Base-by-base conservation (phyloP, 495 filamentous ascomycete genomes). In the Talaromyces proteolyticus region DNA sequence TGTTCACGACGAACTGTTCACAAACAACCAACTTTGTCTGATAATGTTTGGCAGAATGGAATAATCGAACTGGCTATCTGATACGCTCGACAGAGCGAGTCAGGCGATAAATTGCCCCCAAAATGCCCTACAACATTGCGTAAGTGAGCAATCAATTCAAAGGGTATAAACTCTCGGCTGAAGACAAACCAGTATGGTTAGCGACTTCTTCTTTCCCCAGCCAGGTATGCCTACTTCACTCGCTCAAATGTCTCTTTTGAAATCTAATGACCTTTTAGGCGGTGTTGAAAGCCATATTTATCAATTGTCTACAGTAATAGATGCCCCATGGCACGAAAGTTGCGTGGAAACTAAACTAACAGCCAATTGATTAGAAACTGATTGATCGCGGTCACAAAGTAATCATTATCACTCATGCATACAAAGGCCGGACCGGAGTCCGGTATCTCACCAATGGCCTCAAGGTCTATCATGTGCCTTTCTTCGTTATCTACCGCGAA, bases 171-270 rank as follows among this genome's bases (percentile, higher is more conserved):
- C n/a, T n/a, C n/a, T n/a, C n/a, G n/a, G n/a, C n/a, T n/a, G 42
- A 64, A 59, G 36, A 47, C 38, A 44, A 40, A n/a, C n/a, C 58
- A 86, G 82, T 42, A 97, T 98, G 93, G 86, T 95, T 75, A 91
- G 92, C 77, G 93, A 98, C 74, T 96, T 92, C 79, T 98, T 98
- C 80, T 98, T 92, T 60, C 93, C 93, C 19, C 94, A 97, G 58
- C 91, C 92, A 38, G 91, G 82, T 81, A 63, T 47, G 66, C 40
- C 18, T n/a, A 6, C 51, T 19, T 20, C 11, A 42, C 17, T n/a
- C 7, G n/a, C n/a, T 16, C 38, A 16, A 29, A 19, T 17, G 10
- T 43, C 12, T 14, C 29, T 21, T 21, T 2, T 49, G 12, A 11
- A 16, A 37, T 21, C 58, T 68, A 38, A 69, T 39, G 2, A 3